A percentile compares a stretch with the other conserved stretches of the same genome.
These are phyloP conservation scores for Komagataella kurtzmanii DNA, from an alignment of 805 yeast species.

Conservation along the genomic window DNA sequence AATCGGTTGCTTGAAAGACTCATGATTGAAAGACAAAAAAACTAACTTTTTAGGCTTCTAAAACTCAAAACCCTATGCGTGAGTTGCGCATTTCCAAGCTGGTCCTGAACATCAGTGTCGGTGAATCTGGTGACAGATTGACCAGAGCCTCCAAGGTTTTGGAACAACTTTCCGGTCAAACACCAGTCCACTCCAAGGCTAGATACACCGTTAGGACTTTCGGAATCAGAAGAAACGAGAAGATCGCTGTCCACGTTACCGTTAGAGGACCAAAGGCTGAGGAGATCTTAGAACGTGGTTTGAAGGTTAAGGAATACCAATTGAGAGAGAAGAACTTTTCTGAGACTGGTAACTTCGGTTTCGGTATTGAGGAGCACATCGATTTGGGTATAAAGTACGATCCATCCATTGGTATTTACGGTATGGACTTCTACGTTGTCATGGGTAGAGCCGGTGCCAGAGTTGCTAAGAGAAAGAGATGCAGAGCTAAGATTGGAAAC, in stretches of 20 bases:
- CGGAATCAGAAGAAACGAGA: conserved; percentile 99
- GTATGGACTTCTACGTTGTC: conserved; percentile 99
- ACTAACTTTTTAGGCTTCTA: conserved; percentile 23
- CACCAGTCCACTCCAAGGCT: conserved; percentile 99
- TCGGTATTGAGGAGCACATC: conserved; percentile 99
- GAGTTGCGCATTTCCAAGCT: conserved; percentile 98
- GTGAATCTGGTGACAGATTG: conserved; percentile 99
- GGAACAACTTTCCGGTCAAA: conserved; percentile 99
- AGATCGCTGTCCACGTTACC: conserved; percentile 98
- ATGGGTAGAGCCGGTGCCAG: conserved; percentile 99
- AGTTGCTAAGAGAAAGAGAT: conserved; percentile 97
- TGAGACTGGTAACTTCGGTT: conserved; percentile 99
- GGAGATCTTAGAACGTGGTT: conserved; percentile 99
- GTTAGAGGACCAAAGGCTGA: conserved; percentile 99
- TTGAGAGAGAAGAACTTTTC: conserved; percentile 90
- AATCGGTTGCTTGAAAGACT: neutral
- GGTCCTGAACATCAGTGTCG: conserved; percentile 99
- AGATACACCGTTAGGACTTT: conserved; percentile 99
- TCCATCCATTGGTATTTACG: conserved; percentile 99
- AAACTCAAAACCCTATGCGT: conserved; percentile 91
- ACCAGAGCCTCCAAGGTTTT: conserved; percentile 99
- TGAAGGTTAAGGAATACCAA: conserved; percentile 99
- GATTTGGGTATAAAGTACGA: conserved; percentile 99
- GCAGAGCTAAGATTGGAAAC: conserved; percentile 80
- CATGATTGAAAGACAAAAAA: neutral